Evolutionary conservation across 352 stramenopile genomes (phyloP), one percentile per base, ranked within the genome.

Genomic region (Plasmopara muralis): DNA sequence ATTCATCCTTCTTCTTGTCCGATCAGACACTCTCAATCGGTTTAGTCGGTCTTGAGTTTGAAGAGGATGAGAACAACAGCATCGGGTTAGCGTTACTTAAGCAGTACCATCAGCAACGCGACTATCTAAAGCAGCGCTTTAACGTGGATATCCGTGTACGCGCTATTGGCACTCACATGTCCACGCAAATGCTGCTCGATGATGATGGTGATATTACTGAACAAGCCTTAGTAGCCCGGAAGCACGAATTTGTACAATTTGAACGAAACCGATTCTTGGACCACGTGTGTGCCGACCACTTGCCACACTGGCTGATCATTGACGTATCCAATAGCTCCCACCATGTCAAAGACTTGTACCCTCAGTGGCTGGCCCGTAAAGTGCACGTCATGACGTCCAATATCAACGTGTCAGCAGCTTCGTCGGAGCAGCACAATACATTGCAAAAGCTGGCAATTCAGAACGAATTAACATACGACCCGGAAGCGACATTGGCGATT

Each of bases 1-100:
- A 98, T 72, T 91, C 93, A 34, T 89, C 89, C 4, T 98, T 98
- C 70, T 95, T 96, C 52, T 69, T 98, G 14, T 97, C 87, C 6
- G 78, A 96, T 60, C 89, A 94, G 45, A 95, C 81, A 8, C 87
- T 97, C 46, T 92, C 85, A 30, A 93, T 98, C 15, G 94, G 83
- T 37, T 62, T 98, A 33, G 68, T 98, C 37, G 92, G 92, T 6
- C 71, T 88, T 1, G 83, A 93, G 44, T 74, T 87, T 42, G 53
- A 67, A 2, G 68, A 79, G 4, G 50, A 66, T 25, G 53, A 70
- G 38, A 60, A 40, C 2, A 68, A 74, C 9, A 69, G 68, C 46
- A 76, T 97, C 16, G 94, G 92, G 42, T 70, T 77, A 18, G 87
- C 85, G 28, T 63, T 98, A 13, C 59, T 98, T n/a, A 75, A 74